Evolutionary conservation across 176 grass and related monocot species (phyloP).

Genomic region (Eleusine indica): DNA sequence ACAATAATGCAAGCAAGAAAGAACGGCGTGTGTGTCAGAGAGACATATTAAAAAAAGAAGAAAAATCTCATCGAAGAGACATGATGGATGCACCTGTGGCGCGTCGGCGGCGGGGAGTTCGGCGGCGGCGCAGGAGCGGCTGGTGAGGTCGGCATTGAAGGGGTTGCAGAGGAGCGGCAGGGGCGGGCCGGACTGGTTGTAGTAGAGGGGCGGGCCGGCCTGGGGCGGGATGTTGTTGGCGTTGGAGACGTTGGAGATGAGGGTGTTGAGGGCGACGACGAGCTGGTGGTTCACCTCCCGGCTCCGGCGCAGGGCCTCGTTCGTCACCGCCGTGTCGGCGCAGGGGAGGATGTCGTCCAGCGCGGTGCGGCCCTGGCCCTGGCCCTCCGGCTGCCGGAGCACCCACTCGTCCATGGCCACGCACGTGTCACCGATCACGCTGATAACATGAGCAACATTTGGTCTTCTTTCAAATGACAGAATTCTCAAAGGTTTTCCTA

Average conservation of each 20-base stretch:
- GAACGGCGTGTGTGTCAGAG: neutral
- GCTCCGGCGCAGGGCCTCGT: conserved; percentile 59
- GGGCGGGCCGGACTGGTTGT: conserved; percentile 77
- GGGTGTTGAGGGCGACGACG: conserved; percentile 37
- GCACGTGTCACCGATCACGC: conserved; percentile 71
- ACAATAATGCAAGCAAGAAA: neutral
- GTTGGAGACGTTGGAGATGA: conserved; percentile 70
- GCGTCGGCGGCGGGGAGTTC: conserved; percentile 49
- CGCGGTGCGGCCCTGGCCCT: conserved; percentile 47
- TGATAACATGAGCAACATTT: neutral
- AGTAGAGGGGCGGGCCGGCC: conserved; percentile 44
- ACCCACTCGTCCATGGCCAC: conserved; percentile 90
- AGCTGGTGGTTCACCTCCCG: conserved; percentile 60
- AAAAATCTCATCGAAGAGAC: neutral
- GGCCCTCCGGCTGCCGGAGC: conserved; percentile 31
- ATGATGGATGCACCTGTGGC: conserved; percentile 30
- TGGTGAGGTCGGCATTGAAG: conserved; percentile 50
- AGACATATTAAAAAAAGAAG: neutral
- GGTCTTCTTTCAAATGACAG: neutral
- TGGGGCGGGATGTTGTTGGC: conserved; percentile 41
- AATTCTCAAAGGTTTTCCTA: neutral
- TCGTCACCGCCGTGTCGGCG: conserved; percentile 54
- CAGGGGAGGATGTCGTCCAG: conserved; percentile 93
- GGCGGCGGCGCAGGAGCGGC: conserved; percentile 49
- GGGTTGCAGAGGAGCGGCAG: conserved; percentile 78